A percentile compares a stretch with the other conserved stretches of the same genome.
These are phyloP conservation scores for Thielaviopsis euricoi DNA, from an alignment of 2,329 filamentous ascomycete genomes.

Conservation along the genomic window DNA sequence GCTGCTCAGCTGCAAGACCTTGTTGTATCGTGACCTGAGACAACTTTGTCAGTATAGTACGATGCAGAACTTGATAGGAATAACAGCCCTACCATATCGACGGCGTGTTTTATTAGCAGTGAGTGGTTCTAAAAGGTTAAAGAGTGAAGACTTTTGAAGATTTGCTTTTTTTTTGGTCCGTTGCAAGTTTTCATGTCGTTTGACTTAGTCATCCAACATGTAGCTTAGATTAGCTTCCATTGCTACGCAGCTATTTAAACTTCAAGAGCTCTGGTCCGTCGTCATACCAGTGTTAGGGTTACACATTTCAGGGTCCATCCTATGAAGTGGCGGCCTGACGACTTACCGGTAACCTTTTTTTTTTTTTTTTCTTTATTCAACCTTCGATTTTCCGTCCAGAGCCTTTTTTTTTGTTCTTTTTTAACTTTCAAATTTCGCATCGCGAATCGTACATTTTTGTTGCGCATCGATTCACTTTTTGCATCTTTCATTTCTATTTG, in stretches of 20 bases:
- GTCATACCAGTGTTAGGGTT: background rate
- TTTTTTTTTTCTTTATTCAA: background rate
- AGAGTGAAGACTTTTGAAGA: background rate
- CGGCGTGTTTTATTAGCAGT: too few species aligned
- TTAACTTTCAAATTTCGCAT: background rate
- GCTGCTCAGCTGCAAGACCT: slow-evolving; percentile 38
- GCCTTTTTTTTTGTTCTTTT: too few species aligned
- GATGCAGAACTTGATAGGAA: background rate
- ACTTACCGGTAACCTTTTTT: background rate
- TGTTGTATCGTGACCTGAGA: slow-evolving; percentile 8
- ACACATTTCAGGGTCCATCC: background rate
- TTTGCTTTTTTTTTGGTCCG: background rate
- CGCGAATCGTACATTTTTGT: background rate
- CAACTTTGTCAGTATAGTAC: background rate
- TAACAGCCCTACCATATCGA: background rate
- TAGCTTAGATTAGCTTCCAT: background rate
- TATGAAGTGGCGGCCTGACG: background rate
- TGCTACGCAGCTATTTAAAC: background rate
- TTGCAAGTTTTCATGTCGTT: background rate
- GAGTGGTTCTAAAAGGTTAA: background rate
- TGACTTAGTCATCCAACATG: background rate
- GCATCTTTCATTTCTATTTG: too few species aligned
- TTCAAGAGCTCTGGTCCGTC: background rate
- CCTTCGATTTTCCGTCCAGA: background rate
- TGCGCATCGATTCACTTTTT: too few species aligned